phyloP scores from a whole-genome alignment of 768 basidiomycete genomes.

The Leccinum rimulosum region DNA sequence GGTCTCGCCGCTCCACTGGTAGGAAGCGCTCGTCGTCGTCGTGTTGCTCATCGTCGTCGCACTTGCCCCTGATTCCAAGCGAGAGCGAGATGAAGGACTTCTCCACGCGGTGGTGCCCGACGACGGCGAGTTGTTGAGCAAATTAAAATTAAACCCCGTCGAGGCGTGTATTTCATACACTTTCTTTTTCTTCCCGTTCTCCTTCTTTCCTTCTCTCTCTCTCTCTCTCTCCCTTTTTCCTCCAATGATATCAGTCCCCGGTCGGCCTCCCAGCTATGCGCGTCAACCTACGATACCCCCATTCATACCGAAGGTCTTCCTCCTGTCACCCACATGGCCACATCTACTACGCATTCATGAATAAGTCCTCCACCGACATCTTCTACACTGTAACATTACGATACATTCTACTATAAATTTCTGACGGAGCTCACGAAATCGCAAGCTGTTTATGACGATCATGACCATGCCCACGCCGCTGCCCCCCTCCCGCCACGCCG shows the following conservation, averaged over 20 bases:
- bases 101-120: slow-evolving; percentile 2
- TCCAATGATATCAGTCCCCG: not conserved
- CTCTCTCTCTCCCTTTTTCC: not conserved
- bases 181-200: not conserved
- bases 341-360: not conserved
- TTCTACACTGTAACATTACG: slow-evolving; percentile 10
- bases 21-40: not conserved
- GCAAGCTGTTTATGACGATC: not conserved
- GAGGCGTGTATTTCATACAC: not conserved
- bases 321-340: slow-evolving; percentile 4
- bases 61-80: not conserved
- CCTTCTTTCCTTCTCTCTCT: not conserved
- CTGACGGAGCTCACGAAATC: slow-evolving; percentile 1
- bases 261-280: not conserved
- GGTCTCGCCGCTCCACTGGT: not conserved
- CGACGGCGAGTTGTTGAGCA: not conserved
- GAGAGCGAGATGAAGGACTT: slow-evolving; percentile 5
- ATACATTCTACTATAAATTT: slow-evolving; percentile 19
- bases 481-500: too few relatives aligned
- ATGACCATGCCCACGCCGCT: not conserved
- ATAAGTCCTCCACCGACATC: not conserved
- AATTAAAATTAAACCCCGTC: not conserved
- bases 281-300: slow-evolving; percentile 7
- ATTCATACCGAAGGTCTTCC: slow-evolving; percentile 2
- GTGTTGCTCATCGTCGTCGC: not conserved